These are phyloP conservation scores for Pseudoturritis turrita DNA, from an alignment of 345 rosid species.

Conservation along the genomic window DNA sequence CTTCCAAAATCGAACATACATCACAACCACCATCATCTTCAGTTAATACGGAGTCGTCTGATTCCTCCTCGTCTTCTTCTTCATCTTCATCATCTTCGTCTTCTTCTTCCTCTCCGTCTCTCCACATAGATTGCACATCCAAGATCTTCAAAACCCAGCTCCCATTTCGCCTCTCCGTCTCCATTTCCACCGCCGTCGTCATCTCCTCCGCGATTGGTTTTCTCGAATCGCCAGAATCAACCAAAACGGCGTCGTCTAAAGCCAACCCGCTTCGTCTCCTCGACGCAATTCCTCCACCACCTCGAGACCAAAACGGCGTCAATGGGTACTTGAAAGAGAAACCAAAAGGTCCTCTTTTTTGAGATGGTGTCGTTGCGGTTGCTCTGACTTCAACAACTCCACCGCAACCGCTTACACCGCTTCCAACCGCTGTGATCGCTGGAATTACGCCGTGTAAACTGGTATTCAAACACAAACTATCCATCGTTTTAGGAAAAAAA, in stretches of 20 bases:
- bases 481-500: constrained; percentile 34
- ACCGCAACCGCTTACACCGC: constrained; percentile 25
- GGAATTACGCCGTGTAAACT: constrained; percentile 55
- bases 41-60: background rate
- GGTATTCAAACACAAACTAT: constrained; percentile 49
- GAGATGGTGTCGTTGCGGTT: constrained; percentile 33
- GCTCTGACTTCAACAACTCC: constrained; percentile 45
- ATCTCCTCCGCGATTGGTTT: constrained; percentile 23
- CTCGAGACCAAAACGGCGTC: constrained; percentile 58
- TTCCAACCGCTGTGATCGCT: constrained; percentile 42
- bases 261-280: constrained; percentile 51
- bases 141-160: constrained; percentile 89
- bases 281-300: constrained; percentile 34
- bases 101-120: constrained; percentile 23
- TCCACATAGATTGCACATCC: constrained; percentile 61
- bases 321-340: constrained; percentile 67
- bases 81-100: background rate
- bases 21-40: constrained; percentile 43
- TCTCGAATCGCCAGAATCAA: constrained; percentile 39
- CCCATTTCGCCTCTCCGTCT: constrained; percentile 40
- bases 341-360: constrained; percentile 36
- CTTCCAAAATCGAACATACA: constrained; percentile 38
- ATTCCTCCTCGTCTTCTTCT: background rate
- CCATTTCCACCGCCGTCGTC: background rate
- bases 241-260: constrained; percentile 55